These are phyloP conservation scores for Saccharomyces paradoxus DNA, from an alignment of 805 yeast species.

Conservation along the genomic window DNA sequence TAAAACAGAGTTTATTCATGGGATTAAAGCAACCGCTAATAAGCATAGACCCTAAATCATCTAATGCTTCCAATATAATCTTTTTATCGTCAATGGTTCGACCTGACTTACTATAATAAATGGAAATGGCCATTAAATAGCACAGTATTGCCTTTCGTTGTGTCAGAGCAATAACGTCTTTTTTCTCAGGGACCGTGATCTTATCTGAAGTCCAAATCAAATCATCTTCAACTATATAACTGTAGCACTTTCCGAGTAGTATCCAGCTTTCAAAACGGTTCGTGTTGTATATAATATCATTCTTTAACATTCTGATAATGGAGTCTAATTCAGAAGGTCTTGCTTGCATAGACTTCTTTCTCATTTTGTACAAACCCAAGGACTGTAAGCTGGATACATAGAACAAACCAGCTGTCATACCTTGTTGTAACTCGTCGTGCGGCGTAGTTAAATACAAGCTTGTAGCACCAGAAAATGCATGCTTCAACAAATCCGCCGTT, in stretches of 20 bases:
- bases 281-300: conserved; percentile 61
- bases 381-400: conserved; percentile 28
- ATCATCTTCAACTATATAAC: conserved; percentile 78
- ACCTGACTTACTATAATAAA: conserved; percentile 2
- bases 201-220: conserved; percentile 89
- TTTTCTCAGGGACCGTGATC: conserved; percentile 53
- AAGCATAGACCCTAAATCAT: conserved; percentile 22
- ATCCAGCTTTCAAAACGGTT: conserved; percentile 80
- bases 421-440: conserved; percentile 38
- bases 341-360: conserved; percentile 74
- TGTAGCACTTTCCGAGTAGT: conserved; percentile 69
- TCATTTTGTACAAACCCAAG: conserved; percentile 34
- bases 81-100: conserved; percentile 10
- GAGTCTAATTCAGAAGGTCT: conserved; percentile 73
- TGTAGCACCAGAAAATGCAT: conserved; percentile 45
- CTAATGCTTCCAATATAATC: conserved; percentile 15
- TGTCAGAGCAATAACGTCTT: conserved; percentile 47
- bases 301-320: conserved; percentile 55
- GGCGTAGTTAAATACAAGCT: conserved; percentile 27
- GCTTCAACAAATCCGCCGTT: conserved; percentile 38
- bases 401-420: conserved; percentile 58
- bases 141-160: conserved; percentile 69
- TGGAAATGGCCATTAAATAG: conserved; percentile 53
- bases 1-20: conserved; percentile 54
- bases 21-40: conserved; percentile 54